phyloP scores from a whole-genome alignment of 768 basidiomycete species.

The Candolleomyces aberdarensis region DNA sequence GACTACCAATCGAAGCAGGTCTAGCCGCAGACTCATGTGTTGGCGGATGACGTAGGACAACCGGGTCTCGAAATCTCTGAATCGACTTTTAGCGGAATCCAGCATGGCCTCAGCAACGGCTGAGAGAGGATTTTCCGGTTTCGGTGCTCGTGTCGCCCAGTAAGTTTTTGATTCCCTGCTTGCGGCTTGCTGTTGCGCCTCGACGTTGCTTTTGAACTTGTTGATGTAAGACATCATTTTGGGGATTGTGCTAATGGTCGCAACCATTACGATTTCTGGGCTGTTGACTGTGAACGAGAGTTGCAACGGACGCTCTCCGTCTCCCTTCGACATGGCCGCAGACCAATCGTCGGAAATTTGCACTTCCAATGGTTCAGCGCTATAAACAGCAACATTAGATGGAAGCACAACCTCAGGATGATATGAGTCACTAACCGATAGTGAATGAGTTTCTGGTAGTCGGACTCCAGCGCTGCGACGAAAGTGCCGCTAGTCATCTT shows the following conservation, averaged over 20 bases:
- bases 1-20: constrained; percentile 62
- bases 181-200: constrained; percentile 72
- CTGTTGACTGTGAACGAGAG: constrained; percentile 77
- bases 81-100: constrained; percentile 63
- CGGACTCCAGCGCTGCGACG: constrained; percentile 66
- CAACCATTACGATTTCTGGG: constrained; percentile 61
- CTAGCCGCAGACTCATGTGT: constrained; percentile 69
- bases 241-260: constrained; percentile 74
- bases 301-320: constrained; percentile 48
- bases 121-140: constrained; percentile 77
- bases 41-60: constrained; percentile 65
- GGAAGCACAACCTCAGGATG: not conserved
- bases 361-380: constrained; percentile 76
- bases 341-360: constrained; percentile 85
- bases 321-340: constrained; percentile 34
- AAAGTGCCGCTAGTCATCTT: constrained; percentile 72
- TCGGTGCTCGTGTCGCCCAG: constrained; percentile 65
- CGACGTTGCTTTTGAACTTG: constrained; percentile 72
- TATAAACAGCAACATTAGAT: constrained; percentile 22
- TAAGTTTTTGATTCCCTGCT: constrained; percentile 77
- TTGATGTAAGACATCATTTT: constrained; percentile 70
- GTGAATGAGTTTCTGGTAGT: constrained; percentile 68
- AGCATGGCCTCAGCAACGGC: constrained; percentile 87
- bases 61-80: constrained; percentile 63
- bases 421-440: constrained; percentile 57